Base-by-base conservation (phyloP, 2,329 filamentous ascomycete genomes). In the Cladosporium sphaerospermum region DNA sequence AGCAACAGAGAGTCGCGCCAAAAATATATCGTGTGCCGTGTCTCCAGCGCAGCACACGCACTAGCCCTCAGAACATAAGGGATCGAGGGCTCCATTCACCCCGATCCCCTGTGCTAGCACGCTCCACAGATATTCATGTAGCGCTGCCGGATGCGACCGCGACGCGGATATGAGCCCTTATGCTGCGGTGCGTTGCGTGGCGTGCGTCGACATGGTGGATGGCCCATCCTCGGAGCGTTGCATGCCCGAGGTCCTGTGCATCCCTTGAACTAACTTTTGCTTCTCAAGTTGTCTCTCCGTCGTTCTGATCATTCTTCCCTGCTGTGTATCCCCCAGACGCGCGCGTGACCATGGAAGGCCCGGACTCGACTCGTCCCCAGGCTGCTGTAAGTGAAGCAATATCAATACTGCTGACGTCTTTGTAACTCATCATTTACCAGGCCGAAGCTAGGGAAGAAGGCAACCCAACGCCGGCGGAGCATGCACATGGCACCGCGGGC, bases 171-270 rank as follows among this genome's bases (percentile, higher is more conserved):
- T 37, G 8, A 51, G 36, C 36, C 48, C 48, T 18, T 51, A 44
- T 28, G 40, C 31, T 37, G 31, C 19, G 40, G 44, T 43, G 48
- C 23, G 23, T 28, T 28, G 23, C 23, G 23, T 28, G 32, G n/a
- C 31, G 32, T 51, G 48, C 48, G 40, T 51, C 39, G 40, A 51
- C 39, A 44, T 43, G 48, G 40, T 40, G 44, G 28, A 44, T 50
- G 48, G 48, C 32, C 6, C 11, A 34, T 51, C 48, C 31, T 51
- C 48, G 48, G 48, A 44, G 48, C 11, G 32, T 32, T 50, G n/a
- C 18, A 28, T n/a, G 28, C 40, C 45, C 45, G 45, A 47, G 45
- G 45, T 47, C 34, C 14, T 37, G n/a, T 5, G 4, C 18, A 11
- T 40, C 46, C 46, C 37, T 49, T 39, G 13, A 39, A 39, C n/a